These are phyloP conservation scores for Starmera dryadoides DNA, from an alignment of 805 yeast species.

Conservation along the genomic window DNA sequence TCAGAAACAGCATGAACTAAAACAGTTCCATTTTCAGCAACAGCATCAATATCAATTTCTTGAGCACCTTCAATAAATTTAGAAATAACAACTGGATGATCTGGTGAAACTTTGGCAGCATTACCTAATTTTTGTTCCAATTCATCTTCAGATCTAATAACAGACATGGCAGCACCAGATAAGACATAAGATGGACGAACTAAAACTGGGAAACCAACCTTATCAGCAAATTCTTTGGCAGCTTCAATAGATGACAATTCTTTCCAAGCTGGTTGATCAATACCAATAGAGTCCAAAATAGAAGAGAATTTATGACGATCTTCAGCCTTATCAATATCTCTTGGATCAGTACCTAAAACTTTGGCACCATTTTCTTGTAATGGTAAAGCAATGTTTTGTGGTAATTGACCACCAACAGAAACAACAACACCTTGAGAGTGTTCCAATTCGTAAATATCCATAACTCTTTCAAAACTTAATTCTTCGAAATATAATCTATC, in stretches of 20 bases:
- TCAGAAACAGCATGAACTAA: slow-evolving; percentile 94
- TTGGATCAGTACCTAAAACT: slow-evolving; percentile 90
- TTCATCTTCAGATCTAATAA: slow-evolving; percentile 72
- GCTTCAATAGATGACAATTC: slow-evolving; percentile 82
- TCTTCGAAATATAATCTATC: slow-evolving; percentile 96
- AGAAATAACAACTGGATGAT: slow-evolving; percentile 95
- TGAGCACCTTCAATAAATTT: slow-evolving; percentile 94
- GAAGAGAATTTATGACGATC: slow-evolving; percentile 97
- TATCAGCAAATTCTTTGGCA: slow-evolving; percentile 78
- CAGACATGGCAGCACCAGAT: slow-evolving; percentile 99
- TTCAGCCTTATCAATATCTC: slow-evolving; percentile 94
- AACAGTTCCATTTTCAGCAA: slow-evolving; percentile 82
- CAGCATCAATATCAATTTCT: slow-evolving; percentile 97
- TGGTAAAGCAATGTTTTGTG: slow-evolving; percentile 90
- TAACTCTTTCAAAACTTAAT: slow-evolving; percentile 87
- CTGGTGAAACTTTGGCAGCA: slow-evolving; percentile 90
- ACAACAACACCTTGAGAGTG: slow-evolving; percentile 86
- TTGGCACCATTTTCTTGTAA: slow-evolving; percentile 79
- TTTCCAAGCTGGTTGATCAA: slow-evolving; percentile 98
- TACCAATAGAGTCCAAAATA: slow-evolving; percentile 83
- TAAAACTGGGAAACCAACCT: slow-evolving; percentile 90
- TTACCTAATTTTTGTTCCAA: slow-evolving; percentile 73
- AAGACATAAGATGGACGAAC: slow-evolving; percentile 97
- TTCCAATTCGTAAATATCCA: slow-evolving; percentile 96
- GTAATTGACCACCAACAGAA: slow-evolving; percentile 96